These are phyloP conservation scores for Achlya hypogyna DNA, from an alignment of 352 stramenopile species.

Conservation along the genomic window DNA sequence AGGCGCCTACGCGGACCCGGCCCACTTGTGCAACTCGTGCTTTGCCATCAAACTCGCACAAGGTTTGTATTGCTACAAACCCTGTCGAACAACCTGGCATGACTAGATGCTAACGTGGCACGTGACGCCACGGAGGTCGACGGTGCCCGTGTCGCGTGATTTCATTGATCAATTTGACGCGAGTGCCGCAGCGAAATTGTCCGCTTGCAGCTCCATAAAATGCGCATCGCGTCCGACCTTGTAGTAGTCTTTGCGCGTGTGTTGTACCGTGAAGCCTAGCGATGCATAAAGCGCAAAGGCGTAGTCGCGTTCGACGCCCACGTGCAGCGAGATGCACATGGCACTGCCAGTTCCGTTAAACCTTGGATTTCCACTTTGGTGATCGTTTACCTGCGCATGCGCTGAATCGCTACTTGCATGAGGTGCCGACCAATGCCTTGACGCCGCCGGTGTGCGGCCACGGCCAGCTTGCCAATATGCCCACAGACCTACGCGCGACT, in stretches of 20 bases:
- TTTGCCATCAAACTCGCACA: neutral
- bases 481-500: slow-evolving; percentile 22
- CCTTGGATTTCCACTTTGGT: neutral
- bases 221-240: slow-evolving; percentile 31
- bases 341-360: slow-evolving; percentile 13
- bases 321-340: slow-evolving; percentile 24
- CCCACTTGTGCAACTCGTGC: neutral
- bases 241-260: slow-evolving; percentile 35
- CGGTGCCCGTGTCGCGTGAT: neutral
- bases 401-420: slow-evolving; percentile 28
- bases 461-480: slow-evolving; percentile 39
- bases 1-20: neutral
- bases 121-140: neutral
- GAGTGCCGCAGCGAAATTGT: neutral
- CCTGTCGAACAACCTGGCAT: no score
- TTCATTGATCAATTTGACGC: neutral
- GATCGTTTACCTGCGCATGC: slow-evolving; percentile 18
- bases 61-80: no score
- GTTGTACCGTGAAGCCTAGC: slow-evolving; percentile 27
- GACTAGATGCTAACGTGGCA: neutral
- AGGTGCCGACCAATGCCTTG: slow-evolving; percentile 29
- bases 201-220: slow-evolving; percentile 26
- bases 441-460: slow-evolving; percentile 27
- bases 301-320: slow-evolving; percentile 27
- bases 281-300: slow-evolving; percentile 37